Conservation (phyloP, 2,329 filamentous ascomycete genomes). For the Xylaria sp. region DNA sequence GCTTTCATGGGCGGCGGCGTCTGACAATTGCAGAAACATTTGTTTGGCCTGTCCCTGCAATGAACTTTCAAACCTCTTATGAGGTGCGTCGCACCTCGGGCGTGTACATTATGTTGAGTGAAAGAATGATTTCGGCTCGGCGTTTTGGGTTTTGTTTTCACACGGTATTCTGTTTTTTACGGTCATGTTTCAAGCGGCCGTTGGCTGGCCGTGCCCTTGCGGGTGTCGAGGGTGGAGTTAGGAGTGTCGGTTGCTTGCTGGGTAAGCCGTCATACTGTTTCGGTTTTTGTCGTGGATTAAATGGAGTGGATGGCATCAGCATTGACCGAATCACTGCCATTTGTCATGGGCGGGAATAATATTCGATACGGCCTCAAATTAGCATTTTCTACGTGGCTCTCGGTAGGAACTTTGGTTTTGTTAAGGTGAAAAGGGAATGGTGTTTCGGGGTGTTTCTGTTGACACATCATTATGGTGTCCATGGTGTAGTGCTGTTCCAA, state of each 20-base stretch:
- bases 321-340: not conserved
- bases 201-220: not conserved
- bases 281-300: conserved; percentile 15
- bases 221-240: conserved; percentile 23
- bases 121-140: conserved; percentile 25
- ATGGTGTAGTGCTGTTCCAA: conserved; percentile 1
- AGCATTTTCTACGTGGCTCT: conserved; percentile 14
- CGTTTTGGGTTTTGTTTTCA: conserved; percentile 27
- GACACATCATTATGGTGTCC: not conserved
- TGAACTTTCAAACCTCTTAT: not conserved
- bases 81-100: conserved; percentile 1
- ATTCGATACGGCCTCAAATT: conserved; percentile 6
- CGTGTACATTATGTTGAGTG: conserved; percentile 32
- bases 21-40: conserved; percentile 44
- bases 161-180: not conserved
- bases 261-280: not conserved
- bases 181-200: conserved; percentile 15
- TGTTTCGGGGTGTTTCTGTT: not conserved
- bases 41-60: conserved; percentile 15
- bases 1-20: conserved; percentile 73
- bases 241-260: conserved; percentile 15
- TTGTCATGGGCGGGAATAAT: conserved; percentile 15
- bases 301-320: conserved; percentile 3
- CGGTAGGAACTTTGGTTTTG: conserved; percentile 6
- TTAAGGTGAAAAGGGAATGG: conserved; percentile 19